Conservation (phyloP, 208 protist species). For the Porcisia deanei region DNA sequence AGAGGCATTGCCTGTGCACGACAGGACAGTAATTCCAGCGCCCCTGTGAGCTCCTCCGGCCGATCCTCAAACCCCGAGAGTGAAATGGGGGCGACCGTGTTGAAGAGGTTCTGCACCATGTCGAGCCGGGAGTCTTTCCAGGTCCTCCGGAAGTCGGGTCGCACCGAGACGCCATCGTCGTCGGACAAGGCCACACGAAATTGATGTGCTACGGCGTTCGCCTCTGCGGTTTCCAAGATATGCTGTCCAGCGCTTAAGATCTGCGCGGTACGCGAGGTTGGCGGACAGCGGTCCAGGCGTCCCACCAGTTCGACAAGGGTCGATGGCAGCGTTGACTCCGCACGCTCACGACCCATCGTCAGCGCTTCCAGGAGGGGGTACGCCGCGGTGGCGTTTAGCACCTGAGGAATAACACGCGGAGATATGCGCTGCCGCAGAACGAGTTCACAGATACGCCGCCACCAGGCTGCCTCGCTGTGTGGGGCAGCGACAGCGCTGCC, state of each 20-base stretch:
- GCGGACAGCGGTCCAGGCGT: slow-evolving; percentile 50
- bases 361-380: slow-evolving; percentile 62
- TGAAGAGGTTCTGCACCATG: slow-evolving; percentile 71
- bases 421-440: slow-evolving; percentile 43
- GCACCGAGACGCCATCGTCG: slow-evolving; percentile 83
- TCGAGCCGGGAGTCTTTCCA: slow-evolving; percentile 77
- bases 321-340: slow-evolving; percentile 44
- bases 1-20: slow-evolving; percentile 59
- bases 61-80: slow-evolving; percentile 55
- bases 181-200: slow-evolving; percentile 52
- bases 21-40: slow-evolving; percentile 48
- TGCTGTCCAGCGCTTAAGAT: slow-evolving; percentile 39
- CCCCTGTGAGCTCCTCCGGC: slow-evolving; percentile 47
- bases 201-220: slow-evolving; percentile 50
- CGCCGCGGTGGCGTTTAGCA: slow-evolving; percentile 51
- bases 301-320: slow-evolving; percentile 63
- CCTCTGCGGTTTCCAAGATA: slow-evolving; percentile 63
- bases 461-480: slow-evolving; percentile 17
- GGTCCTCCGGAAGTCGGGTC: slow-evolving; percentile 65
- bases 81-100: slow-evolving; percentile 65
- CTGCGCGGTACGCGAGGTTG: slow-evolving; percentile 26
- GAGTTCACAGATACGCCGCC: slow-evolving; percentile 37
- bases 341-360: slow-evolving; percentile 43
- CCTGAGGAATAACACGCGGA: slow-evolving; percentile 30
- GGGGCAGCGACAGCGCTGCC: background rate